A percentile compares a stretch with the other conserved stretches of the same genome.
phyloP scores from a whole-genome alignment of 140 eudicot species.

The Flaveria floridana region DNA sequence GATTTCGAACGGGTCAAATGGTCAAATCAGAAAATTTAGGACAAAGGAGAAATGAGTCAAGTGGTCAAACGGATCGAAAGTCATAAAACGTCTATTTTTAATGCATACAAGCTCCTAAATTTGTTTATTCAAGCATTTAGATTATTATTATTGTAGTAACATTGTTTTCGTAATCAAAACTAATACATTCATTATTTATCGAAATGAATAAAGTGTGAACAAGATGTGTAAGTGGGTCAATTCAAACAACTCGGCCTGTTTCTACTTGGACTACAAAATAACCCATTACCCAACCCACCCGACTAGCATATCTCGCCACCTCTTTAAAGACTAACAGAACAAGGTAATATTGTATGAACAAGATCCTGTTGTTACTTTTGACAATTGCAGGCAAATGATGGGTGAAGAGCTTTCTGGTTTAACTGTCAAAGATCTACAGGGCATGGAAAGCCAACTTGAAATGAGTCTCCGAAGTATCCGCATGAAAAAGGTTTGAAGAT shows the following conservation, averaged over 20 bases:
- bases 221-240: not conserved
- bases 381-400: slow-evolving; percentile 63
- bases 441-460: slow-evolving; percentile 82
- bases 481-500: slow-evolving; percentile 54
- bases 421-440: slow-evolving; percentile 70
- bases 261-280: not conserved
- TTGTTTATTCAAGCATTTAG: not conserved
- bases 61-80: not conserved
- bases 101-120: not conserved
- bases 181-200: not conserved
- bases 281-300: not conserved
- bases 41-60: not conserved
- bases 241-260: not conserved
- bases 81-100: not conserved
- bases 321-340: not conserved
- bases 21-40: not conserved
- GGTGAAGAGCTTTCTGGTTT: slow-evolving; percentile 88
- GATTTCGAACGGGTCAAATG: not conserved
- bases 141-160: not conserved
- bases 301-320: not conserved
- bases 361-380: slow-evolving; percentile 19
- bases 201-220: not conserved
- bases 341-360: not conserved
- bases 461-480: slow-evolving; percentile 73
- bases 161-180: not conserved